These are phyloP conservation scores for Chalaropsis ovoidea DNA, from an alignment of 2,329 filamentous ascomycete genomes.

Conservation along the genomic window DNA sequence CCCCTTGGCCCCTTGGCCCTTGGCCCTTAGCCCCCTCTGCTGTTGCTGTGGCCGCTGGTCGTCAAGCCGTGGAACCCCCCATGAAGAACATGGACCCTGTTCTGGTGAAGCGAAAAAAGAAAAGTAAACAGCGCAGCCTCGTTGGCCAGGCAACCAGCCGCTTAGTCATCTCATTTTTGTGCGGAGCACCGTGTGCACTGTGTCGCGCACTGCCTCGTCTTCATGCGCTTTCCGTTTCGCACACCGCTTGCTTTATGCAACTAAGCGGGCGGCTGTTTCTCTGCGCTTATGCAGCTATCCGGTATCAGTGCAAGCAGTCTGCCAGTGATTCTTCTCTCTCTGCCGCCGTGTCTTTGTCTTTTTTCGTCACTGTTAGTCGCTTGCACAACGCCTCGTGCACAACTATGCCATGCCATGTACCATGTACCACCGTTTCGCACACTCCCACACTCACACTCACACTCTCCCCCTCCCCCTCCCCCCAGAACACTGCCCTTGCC, in stretches of 20 bases:
- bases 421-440: too few species aligned
- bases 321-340: neutral
- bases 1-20: neutral
- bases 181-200: neutral
- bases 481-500: slow-evolving; percentile 1
- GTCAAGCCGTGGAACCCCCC: neutral
- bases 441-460: too few species aligned
- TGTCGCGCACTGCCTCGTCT: neutral
- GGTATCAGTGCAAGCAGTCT: neutral
- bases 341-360: neutral
- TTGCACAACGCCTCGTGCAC: neutral
- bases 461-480: neutral
- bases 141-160: slow-evolving; percentile 4
- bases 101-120: neutral
- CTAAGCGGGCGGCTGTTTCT: slow-evolving; percentile 6
- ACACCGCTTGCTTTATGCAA: slow-evolving; percentile 3
- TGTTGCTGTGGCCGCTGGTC: slow-evolving; percentile 1
- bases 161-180: neutral
- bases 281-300: slow-evolving; percentile 1
- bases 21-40: too few species aligned
- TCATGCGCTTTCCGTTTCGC: neutral
- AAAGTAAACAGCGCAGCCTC: neutral
- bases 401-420: neutral
- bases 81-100: slow-evolving; percentile 1
- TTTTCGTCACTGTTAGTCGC: too few species aligned